Evolutionary conservation across 768 basidiomycete genomes (phyloP).

Genomic region (Suillus lakei): DNA sequence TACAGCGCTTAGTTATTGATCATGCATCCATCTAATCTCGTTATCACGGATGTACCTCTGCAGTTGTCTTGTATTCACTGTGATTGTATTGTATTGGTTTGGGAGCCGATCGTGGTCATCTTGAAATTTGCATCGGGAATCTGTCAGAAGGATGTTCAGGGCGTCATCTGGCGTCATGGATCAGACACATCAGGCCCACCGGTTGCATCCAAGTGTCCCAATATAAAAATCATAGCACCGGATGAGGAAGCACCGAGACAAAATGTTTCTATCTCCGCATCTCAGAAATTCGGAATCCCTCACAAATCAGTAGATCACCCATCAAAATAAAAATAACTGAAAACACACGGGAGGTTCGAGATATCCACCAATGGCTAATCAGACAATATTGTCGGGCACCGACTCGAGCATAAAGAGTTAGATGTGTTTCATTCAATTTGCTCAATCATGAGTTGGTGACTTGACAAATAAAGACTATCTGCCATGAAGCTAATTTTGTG

Average conservation of each 20-base stretch:
- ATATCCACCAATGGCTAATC: slow-evolving; percentile 25
- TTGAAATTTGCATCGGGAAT: background rate
- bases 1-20: slow-evolving; percentile 32
- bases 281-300: slow-evolving; percentile 3
- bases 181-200: slow-evolving; percentile 5
- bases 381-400: background rate
- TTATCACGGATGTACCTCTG: slow-evolving; percentile 4
- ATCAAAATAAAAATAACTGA: slow-evolving; percentile 7
- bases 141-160: background rate
- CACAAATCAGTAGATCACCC: slow-evolving; percentile 8
- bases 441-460: background rate
- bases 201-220: background rate
- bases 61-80: background rate
- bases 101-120: background rate
- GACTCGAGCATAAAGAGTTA: background rate
- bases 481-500: background rate
- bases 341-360: slow-evolving; percentile 15
- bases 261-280: slow-evolving; percentile 10
- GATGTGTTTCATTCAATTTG: background rate
- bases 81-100: background rate
- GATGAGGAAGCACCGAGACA: slow-evolving; percentile 7
- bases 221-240: slow-evolving; percentile 3
- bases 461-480: background rate
- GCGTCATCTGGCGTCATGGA: background rate
- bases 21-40: slow-evolving; percentile 16